These are phyloP conservation scores for Crithidia bombi DNA, from an alignment of 208 protist genomes.

Conservation along the genomic window DNA sequence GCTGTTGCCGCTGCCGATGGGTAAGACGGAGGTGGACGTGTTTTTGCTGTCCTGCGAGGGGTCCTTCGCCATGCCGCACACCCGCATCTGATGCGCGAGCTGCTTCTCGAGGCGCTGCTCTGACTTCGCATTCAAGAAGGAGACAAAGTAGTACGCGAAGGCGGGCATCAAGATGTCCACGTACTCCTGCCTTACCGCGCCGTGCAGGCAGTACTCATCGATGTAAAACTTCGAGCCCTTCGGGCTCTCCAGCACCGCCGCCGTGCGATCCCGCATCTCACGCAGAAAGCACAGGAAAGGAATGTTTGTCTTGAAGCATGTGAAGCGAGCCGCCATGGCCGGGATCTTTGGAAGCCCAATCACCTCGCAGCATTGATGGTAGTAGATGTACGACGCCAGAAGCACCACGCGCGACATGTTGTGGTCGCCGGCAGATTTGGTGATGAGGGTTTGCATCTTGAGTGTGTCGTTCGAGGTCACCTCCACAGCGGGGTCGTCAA, in stretches of 20 bases:
- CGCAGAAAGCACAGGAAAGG: constrained; percentile 80
- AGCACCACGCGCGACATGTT: constrained; percentile 69
- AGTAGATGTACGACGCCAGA: constrained; percentile 57
- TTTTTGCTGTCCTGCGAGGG: background rate
- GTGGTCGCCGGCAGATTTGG: constrained; percentile 76
- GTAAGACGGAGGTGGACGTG: background rate
- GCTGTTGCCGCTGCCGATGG: background rate
- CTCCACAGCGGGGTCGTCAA: constrained; percentile 7
- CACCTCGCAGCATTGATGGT: constrained; percentile 45
- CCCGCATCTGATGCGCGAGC: constrained; percentile 7
- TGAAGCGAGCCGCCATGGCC: constrained; percentile 30
- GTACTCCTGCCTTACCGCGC: constrained; percentile 27
- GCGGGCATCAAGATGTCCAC: constrained; percentile 30
- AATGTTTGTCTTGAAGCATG: constrained; percentile 71
- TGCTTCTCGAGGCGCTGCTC: constrained; percentile 38
- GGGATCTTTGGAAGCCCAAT: constrained; percentile 43
- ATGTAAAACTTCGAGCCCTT: constrained; percentile 39
- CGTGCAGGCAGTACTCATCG: constrained; percentile 47
- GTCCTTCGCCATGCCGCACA: background rate
- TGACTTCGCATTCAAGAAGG: constrained; percentile 35
- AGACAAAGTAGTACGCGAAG: constrained; percentile 42
- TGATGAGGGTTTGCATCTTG: constrained; percentile 61
- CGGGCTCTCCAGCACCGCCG: constrained; percentile 26
- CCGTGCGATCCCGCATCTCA: constrained; percentile 57
- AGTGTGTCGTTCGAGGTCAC: constrained; percentile 16